phyloP scores from a whole-genome alignment of 208 protist genomes.

The Naegleria lovaniensis region DNA sequence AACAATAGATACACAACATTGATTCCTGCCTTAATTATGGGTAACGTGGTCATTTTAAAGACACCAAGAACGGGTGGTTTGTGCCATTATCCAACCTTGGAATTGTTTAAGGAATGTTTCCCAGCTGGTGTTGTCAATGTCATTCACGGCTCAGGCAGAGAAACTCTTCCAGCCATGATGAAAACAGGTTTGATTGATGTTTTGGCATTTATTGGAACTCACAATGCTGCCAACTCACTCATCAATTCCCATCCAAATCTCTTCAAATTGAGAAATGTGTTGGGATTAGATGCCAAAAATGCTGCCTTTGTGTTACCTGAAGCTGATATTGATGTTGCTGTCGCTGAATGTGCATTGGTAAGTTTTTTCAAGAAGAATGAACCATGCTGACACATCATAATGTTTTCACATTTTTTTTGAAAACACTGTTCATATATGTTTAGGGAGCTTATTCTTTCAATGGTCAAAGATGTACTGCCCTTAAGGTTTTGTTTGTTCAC shows the following conservation, averaged over 20 bases:
- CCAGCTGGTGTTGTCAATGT: constrained; percentile 49
- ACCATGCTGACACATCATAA: too few relatives aligned
- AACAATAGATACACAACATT: constrained; percentile 20
- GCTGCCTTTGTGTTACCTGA: constrained; percentile 43
- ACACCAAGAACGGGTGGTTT: constrained; percentile 35
- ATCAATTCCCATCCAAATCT: constrained; percentile 39
- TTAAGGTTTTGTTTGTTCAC: constrained; percentile 38
- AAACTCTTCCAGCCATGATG: constrained; percentile 45
- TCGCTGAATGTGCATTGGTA: constrained; percentile 40
- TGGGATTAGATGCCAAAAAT: constrained; percentile 55
- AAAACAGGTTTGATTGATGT: constrained; percentile 39
- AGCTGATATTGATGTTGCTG: constrained; percentile 47
- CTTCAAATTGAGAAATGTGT: constrained; percentile 37
- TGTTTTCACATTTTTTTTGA: too few relatives aligned
- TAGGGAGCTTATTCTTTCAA: constrained; percentile 42
- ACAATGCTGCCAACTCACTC: constrained; percentile 40
- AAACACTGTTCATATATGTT: too few relatives aligned
- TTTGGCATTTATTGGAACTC: constrained; percentile 46
- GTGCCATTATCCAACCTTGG: constrained; percentile 32
- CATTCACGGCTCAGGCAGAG: constrained; percentile 44
- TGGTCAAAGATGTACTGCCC: constrained; percentile 51
- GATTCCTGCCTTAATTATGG: constrained; percentile 51
- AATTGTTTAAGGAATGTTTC: constrained; percentile 35
- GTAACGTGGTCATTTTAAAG: constrained; percentile 47
- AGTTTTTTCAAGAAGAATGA: too few relatives aligned